Conservation (phyloP, 176 grass and related monocot genomes). For the Oryza coarctata region DNA sequence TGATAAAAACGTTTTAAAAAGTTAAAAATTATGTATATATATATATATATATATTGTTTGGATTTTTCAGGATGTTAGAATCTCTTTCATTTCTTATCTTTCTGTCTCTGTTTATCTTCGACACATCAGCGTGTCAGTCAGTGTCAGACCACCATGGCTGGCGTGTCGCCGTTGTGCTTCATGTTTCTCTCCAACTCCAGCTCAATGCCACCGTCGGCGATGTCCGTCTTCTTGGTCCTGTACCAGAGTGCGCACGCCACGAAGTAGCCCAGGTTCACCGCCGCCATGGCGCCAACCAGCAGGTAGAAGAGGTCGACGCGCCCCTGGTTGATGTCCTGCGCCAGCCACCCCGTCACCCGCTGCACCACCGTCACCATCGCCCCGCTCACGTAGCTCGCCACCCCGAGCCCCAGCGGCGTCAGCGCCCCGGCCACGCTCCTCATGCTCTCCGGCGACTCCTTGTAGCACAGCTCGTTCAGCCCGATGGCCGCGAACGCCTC, state of each 20-base stretch:
- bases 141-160: no score
- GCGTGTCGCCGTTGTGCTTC: background rate
- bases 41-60: no score
- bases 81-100: no score
- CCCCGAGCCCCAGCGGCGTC: slow-evolving; percentile 21
- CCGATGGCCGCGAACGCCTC: slow-evolving; percentile 64
- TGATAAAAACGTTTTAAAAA: no score
- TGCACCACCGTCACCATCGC: slow-evolving; percentile 55
- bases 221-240: slow-evolving; percentile 45
- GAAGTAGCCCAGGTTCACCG: slow-evolving; percentile 55
- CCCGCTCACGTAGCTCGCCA: slow-evolving; percentile 48
- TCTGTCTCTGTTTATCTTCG: no score
- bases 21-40: no score
- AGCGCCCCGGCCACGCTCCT: slow-evolving; percentile 58
- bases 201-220: background rate
- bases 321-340: slow-evolving; percentile 47
- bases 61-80: no score
- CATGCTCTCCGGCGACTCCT: slow-evolving; percentile 81
- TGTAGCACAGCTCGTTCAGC: slow-evolving; percentile 69
- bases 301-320: slow-evolving; percentile 72
- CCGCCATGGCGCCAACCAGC: slow-evolving; percentile 33
- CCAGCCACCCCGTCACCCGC: slow-evolving; percentile 49
- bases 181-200: slow-evolving; percentile 1
- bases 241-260: slow-evolving; percentile 61
- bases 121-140: no score